Percentiles rank a stretch among this genome's conserved stretches.
phyloP scores from a whole-genome alignment of 208 protist genomes.

The Trypanosoma cruzi region DNA sequence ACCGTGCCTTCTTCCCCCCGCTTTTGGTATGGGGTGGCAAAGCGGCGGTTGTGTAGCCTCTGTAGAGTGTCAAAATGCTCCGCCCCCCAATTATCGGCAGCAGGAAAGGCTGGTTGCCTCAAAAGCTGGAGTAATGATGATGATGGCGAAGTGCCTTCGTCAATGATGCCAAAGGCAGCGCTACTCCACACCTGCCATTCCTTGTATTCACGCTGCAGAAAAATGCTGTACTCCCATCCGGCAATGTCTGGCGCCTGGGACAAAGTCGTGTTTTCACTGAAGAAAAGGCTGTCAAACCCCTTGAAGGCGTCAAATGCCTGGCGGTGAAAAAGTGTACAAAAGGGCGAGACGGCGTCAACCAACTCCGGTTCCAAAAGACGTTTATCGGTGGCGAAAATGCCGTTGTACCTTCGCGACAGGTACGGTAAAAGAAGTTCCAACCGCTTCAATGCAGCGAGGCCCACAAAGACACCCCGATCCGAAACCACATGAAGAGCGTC shows the following conservation, averaged over 20 bases:
- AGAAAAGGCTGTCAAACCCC: not conserved
- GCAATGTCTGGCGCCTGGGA: slow-evolving; percentile 10
- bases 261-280: too few species aligned
- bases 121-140: not conserved
- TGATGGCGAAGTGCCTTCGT: not conserved
- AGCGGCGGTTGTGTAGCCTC: slow-evolving; percentile 22
- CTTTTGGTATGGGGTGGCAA: slow-evolving; percentile 6
- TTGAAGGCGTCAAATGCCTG: not conserved
- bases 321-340: slow-evolving; percentile 24
- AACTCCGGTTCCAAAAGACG: slow-evolving; percentile 13
- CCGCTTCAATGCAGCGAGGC: not conserved
- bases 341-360: slow-evolving; percentile 23
- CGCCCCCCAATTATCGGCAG: slow-evolving; percentile 8
- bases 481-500: not conserved
- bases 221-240: slow-evolving; percentile 18
- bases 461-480: slow-evolving; percentile 24
- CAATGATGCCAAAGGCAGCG: slow-evolving; percentile 2
- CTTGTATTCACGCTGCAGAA: slow-evolving; percentile 2
- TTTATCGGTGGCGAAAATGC: slow-evolving; percentile 2
- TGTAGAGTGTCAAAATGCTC: slow-evolving; percentile 3
- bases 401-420: slow-evolving; percentile 12
- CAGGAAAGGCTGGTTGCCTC: slow-evolving; percentile 2
- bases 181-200: slow-evolving; percentile 19
- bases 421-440: slow-evolving; percentile 9
- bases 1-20: not conserved